Evolutionary conservation across 2,329 filamentous ascomycete genomes (phyloP), one percentile per base, ranked within the genome.

Genomic region (Verticillium nubilum): DNA sequence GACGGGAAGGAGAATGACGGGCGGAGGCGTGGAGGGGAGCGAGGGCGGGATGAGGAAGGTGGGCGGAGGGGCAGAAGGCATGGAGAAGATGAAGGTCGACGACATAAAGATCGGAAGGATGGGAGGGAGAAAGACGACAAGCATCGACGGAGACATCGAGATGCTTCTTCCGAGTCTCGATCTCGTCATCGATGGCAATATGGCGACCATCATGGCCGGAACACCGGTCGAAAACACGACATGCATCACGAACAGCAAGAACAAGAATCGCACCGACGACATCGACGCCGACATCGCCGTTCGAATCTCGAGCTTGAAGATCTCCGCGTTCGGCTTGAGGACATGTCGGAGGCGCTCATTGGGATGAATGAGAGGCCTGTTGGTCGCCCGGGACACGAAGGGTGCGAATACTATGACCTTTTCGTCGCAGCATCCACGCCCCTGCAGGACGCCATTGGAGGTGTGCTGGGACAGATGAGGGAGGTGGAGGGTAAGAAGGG

Each of bases 371-470:
- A 57, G 47, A 55, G 59, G 6, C 59, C 62, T 17, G 54, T 25
- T 4, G 33, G 19, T 1, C 29, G 25, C 3, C 52, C 61, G 12
- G 59, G 55, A 12, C 62, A 64, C 10, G 52, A 55, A 19, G 59
- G 59, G 29, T 64, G 62, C 27, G 61, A 62, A 42, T 64, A 62
- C 19, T 62, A 64, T 53, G 57, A 62, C 3, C 55, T 58, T 17
- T 64, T 64, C 19, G 37, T 58, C 42, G 62, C 62, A 52, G 42
- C 57, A 5, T 62, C 61, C n/a, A 61, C 52, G 0, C 62, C 60
- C 25, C 47, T 62, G 23, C 61, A 64, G 47, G 58, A 61, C 4
- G 47, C 57, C 2, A 64, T 64, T 13, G 62, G 56, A 3, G 52
- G 50, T 3, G 62, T 63, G 3, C 12, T 63, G 52, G 56, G 42